Evolutionary conservation across 2,329 filamentous ascomycete species (phyloP), one percentile per base, ranked within the genome.

Genomic region (Colletotrichum eremochloae): DNA sequence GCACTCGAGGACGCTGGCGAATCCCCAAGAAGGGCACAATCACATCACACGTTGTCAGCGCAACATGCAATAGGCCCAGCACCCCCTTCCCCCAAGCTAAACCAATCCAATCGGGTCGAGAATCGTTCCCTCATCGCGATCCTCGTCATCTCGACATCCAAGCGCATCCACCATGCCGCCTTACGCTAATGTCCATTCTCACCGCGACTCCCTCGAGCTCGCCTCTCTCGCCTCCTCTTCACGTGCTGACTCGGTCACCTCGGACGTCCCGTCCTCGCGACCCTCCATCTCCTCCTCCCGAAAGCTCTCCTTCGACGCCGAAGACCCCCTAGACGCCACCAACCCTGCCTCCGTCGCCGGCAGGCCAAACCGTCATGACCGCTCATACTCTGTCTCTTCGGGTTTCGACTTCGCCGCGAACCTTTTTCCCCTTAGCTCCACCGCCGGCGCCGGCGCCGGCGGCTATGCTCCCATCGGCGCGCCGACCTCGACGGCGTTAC

Each of bases 321-420:
- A 97, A 77, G 94, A 97, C 78, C 93, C 94, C 24, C 86, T 97
- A 69, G 89, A 91, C 80, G 86, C 87, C 53, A 87, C 86, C 73
- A 89, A 91, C 79, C 85, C 84, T 64, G 89, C 85, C 40, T 82
- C 81, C 20, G 56, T 24, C 55, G 81, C 81, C 74, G 80, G 79
- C 78, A 78, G 82, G 80, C 77, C 86, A 80, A 78, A 82, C 60
- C 79, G 83, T 40, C 86, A 87, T 78, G 84, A 81, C 71, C 92
- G 96, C 74, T 93, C 94, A 24, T 97, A 96, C 83, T 98, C 95
- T 14, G 90, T 97, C 58, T 94, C 93, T 14, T 98, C 96, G 7
- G 94, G 93, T 66, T 99, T 99, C 82, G 96, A 98, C 83, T 98
- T 98, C 81, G 92, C 94, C n/a, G 91, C 93, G 69, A 97, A 95